phyloP scores from a whole-genome alignment of 208 protist species.

The Trypanosoma cruzi region DNA sequence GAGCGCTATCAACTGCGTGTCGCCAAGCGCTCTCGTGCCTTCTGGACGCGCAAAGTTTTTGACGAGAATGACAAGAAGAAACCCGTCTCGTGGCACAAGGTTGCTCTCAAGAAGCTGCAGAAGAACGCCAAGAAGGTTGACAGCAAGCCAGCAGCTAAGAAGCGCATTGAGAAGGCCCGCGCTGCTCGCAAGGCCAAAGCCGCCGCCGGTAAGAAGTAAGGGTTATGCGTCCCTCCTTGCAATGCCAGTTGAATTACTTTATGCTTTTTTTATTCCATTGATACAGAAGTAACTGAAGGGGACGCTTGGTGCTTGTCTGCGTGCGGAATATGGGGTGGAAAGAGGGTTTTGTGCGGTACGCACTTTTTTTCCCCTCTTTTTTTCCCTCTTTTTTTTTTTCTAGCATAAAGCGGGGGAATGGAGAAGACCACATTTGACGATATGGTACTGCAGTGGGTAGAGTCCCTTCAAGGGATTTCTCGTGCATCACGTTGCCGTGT shows the following conservation, averaged over 20 bases:
- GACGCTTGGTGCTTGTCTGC: background rate
- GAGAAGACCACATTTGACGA: conserved; percentile 27
- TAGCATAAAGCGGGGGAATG: too few relatives aligned
- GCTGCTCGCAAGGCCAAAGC: conserved; percentile 59
- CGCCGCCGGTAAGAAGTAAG: background rate
- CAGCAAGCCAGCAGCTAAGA: conserved; percentile 69
- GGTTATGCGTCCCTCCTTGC: background rate
- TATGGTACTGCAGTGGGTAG: conserved; percentile 44
- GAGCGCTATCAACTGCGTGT: conserved; percentile 93
- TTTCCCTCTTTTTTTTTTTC: too few relatives aligned
- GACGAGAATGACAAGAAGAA: conserved; percentile 89
- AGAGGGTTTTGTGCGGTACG: too few relatives aligned
- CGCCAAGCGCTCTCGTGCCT: conserved; percentile 87
- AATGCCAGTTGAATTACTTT: background rate
- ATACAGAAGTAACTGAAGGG: too few relatives aligned
- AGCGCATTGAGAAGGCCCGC: conserved; percentile 90
- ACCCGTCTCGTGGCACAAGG: conserved; percentile 91
- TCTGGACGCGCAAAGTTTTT: conserved; percentile 92
- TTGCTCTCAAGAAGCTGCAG: conserved; percentile 83
- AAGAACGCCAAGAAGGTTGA: conserved; percentile 89
- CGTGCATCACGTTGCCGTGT: conserved; percentile 30
- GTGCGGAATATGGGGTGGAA: too few relatives aligned
- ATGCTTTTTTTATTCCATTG: background rate
- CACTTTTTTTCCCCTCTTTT: conserved; percentile 24
- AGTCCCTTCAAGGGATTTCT: conserved; percentile 19